These are phyloP conservation scores for Achaetomiella virescens DNA, from an alignment of 495 filamentous ascomycete genomes.

Conservation along the genomic window DNA sequence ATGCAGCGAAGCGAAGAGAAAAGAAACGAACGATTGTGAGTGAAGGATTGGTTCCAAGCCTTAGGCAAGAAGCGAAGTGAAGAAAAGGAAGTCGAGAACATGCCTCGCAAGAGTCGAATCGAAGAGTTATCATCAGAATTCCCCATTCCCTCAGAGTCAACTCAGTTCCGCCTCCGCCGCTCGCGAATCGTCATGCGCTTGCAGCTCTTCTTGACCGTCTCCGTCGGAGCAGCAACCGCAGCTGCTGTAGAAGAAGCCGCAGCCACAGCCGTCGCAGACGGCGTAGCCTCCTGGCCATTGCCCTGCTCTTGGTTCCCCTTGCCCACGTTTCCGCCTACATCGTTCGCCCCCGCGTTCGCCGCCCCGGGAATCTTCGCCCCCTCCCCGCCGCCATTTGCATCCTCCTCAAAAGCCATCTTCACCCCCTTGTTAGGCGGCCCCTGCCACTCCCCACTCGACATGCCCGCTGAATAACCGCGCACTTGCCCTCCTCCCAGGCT, in stretches of 20 bases:
- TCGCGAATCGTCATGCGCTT: no score
- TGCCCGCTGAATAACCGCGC: slow-evolving; percentile 42
- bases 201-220: no score
- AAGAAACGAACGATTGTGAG: neutral
- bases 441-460: slow-evolving; percentile 44
- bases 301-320: neutral
- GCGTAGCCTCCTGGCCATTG: neutral
- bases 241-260: neutral
- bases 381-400: neutral
- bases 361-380: slow-evolving; percentile 9
- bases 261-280: neutral
- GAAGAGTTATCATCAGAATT: neutral
- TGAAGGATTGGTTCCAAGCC: neutral
- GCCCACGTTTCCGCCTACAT: neutral
- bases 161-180: no score
- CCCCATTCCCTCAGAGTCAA: neutral
- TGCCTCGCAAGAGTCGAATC: slow-evolving; percentile 10
- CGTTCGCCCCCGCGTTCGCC: neutral
- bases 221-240: neutral
- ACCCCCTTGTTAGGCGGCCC: slow-evolving; percentile 55
- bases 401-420: slow-evolving; percentile 31
- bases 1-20: neutral
- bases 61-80: neutral
- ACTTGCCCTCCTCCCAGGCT: slow-evolving; percentile 52
- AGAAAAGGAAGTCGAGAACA: neutral